Conservation (phyloP, 2,329 filamentous ascomycete genomes). For the Fusarium mangiferae region DNA sequence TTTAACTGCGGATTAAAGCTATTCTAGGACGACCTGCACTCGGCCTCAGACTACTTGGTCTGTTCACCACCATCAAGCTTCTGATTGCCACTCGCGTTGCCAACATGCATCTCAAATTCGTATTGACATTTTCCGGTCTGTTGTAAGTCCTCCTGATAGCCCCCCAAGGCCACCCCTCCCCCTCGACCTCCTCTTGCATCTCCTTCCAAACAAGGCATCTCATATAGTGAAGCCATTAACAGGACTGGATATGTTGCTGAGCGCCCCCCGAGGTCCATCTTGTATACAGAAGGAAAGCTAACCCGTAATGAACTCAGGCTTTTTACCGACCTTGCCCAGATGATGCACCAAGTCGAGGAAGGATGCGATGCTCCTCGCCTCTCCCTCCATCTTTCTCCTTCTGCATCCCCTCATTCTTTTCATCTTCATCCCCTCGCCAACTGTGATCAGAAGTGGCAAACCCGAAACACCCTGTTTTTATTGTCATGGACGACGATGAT, state of each 20-base stretch:
- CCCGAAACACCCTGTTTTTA: not conserved
- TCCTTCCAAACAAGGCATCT: not conserved
- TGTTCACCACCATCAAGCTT: not conserved
- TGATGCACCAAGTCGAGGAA: no score
- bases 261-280: no score
- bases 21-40: constrained; percentile 54
- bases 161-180: no score
- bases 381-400: not conserved
- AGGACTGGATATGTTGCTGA: no score
- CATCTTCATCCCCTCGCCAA: not conserved
- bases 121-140: not conserved
- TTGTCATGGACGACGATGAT: not conserved
- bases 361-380: not conserved
- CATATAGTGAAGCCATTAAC: not conserved
- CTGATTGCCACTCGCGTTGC: not conserved
- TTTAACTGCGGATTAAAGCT: constrained; percentile 46
- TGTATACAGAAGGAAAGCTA: no score
- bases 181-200: not conserved
- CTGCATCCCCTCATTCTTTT: not conserved
- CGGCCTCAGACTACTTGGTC: constrained; percentile 44
- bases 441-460: accelerated
- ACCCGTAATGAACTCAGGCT: no score
- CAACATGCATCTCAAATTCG: not conserved
- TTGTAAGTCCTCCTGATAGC: not conserved
- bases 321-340: no score